These are phyloP conservation scores for Carex kokanica DNA, from an alignment of 176 grass and related monocot genomes.

Conservation along the genomic window DNA sequence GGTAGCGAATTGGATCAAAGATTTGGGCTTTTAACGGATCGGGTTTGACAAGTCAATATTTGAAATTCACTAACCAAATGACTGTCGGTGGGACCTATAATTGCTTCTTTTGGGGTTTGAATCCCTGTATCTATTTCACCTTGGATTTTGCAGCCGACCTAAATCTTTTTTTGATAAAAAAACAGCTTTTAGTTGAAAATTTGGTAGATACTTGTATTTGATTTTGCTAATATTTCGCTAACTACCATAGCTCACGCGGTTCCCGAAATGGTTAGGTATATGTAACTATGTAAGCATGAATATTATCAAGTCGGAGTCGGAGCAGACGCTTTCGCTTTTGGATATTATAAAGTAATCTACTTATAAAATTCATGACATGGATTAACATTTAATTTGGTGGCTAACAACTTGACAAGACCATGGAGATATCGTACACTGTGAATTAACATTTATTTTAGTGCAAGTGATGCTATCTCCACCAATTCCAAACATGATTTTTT, in stretches of 20 bases:
- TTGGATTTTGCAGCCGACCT: not conserved
- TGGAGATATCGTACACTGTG: not conserved
- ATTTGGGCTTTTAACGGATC: too few relatives aligned
- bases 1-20: too few relatives aligned
- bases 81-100: not conserved
- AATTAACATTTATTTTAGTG: not conserved
- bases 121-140: not conserved
- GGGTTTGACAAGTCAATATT: too few relatives aligned
- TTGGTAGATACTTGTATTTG: not conserved
- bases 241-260: not conserved
- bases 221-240: not conserved
- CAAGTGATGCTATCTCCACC: not conserved
- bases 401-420: not conserved
- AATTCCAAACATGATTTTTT: not conserved
- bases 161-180: not conserved
- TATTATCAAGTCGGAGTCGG: not conserved
- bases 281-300: not conserved
- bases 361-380: not conserved
- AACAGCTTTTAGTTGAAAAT: not conserved
- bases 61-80: not conserved
- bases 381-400: not conserved
- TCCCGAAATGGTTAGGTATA: not conserved
- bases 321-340: not conserved
- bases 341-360: slow-evolving; percentile 4
- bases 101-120: not conserved